Conservation (phyloP, 805 yeast genomes). For the Myxozyma vanderwaltii region DNA sequence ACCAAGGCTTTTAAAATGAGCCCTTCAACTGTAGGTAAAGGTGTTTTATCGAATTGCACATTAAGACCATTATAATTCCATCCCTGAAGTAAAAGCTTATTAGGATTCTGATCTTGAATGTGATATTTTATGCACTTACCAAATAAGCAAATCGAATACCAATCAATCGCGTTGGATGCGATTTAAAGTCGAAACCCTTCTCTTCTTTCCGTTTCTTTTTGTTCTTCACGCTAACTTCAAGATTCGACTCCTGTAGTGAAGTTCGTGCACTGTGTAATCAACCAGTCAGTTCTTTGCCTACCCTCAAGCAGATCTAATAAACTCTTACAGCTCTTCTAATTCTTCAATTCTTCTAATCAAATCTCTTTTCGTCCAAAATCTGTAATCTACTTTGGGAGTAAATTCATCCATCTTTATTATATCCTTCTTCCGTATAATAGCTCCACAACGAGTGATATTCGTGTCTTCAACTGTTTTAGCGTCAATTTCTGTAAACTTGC, state of each 20-base stretch:
- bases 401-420: neutral
- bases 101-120: neutral
- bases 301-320: no score
- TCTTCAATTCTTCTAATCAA: conserved; percentile 58
- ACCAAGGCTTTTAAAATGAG: conserved; percentile 70
- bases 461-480: neutral
- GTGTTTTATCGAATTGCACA: conserved; percentile 68
- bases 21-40: conserved; percentile 84
- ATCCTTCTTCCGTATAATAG: neutral
- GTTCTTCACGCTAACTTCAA: conserved; percentile 7
- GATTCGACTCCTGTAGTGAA: neutral
- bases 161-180: conserved; percentile 56
- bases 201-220: conserved; percentile 17
- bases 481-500: conserved; percentile 2
- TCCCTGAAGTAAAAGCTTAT: conserved; percentile 49
- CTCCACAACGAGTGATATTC: conserved; percentile 2
- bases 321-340: conserved; percentile 51
- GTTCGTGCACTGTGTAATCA: neutral
- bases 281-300: neutral
- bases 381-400: conserved; percentile 46
- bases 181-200: conserved; percentile 18
- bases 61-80: conserved; percentile 95
- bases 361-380: conserved; percentile 65
- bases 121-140: neutral
- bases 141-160: conserved; percentile 83